These are phyloP conservation scores for Boletus sp. DNA, from an alignment of 768 basidiomycete species.

Conservation along the genomic window DNA sequence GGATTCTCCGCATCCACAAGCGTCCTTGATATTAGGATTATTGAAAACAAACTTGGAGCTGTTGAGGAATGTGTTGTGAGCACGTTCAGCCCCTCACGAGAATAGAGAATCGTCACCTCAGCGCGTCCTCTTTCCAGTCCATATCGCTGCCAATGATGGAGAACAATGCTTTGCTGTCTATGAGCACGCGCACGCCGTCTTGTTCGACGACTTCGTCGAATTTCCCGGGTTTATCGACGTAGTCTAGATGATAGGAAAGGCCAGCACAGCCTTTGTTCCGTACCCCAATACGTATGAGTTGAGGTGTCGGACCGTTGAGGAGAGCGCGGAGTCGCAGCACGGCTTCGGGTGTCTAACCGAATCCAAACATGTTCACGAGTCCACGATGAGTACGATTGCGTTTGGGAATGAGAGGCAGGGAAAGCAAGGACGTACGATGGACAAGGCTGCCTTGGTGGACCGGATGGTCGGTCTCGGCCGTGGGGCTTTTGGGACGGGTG, in stretches of 20 bases:
- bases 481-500: slow-evolving; percentile 61
- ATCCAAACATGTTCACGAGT: neutral
- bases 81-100: neutral
- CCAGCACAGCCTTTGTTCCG: slow-evolving; percentile 98
- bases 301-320: slow-evolving; percentile 78
- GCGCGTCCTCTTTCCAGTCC: slow-evolving; percentile 94
- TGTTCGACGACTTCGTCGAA: slow-evolving; percentile 98
- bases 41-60: slow-evolving; percentile 81
- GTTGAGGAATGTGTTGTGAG: slow-evolving; percentile 6
- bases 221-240: slow-evolving; percentile 82
- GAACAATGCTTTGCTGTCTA: slow-evolving; percentile 96
- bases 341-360: slow-evolving; percentile 69
- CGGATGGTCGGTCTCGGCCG: slow-evolving; percentile 63
- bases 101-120: slow-evolving; percentile 52
- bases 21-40: slow-evolving; percentile 93
- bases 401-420: neutral
- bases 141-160: slow-evolving; percentile 98
- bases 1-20: slow-evolving; percentile 93
- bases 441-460: slow-evolving; percentile 72
- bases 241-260: slow-evolving; percentile 82
- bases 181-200: slow-evolving; percentile 88
- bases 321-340: slow-evolving; percentile 70
- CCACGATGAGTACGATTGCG: neutral
- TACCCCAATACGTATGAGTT: slow-evolving; percentile 91
- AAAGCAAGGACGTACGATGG: slow-evolving; percentile 49